Evolutionary conservation across 805 yeast genomes (phyloP).

Genomic region (Schizosaccharomyces cryophilus): DNA sequence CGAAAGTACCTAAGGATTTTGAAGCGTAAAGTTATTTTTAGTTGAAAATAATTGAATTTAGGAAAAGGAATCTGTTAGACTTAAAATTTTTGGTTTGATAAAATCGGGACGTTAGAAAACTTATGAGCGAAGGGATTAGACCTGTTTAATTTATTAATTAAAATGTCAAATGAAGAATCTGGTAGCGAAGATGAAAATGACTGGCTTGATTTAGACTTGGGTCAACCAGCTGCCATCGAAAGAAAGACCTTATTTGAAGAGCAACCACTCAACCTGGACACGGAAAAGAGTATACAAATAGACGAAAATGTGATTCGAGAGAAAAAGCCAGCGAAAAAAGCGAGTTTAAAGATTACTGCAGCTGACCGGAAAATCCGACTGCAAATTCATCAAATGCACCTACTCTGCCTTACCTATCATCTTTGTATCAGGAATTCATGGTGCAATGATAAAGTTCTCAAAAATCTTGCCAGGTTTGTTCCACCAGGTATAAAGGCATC

Average conservation of each 20-base stretch:
- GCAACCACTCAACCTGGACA: not conserved
- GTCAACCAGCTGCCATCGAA: not conserved
- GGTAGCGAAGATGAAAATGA: not conserved
- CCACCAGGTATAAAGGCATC: not conserved
- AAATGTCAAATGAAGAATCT: too few species aligned
- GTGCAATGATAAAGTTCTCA: not conserved
- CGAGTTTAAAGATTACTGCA: not conserved
- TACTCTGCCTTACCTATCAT: not conserved
- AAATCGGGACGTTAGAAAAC: too few species aligned
- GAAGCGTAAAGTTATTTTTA: too few species aligned
- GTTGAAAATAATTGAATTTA: too few species aligned
- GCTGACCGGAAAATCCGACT: not conserved
- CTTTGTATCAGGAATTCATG: not conserved
- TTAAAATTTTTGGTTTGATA: too few species aligned
- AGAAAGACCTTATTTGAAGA: not conserved
- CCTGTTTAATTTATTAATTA: too few species aligned
- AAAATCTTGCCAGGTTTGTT: not conserved
- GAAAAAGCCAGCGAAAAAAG: not conserved
- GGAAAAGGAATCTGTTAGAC: too few species aligned
- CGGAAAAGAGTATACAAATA: not conserved
- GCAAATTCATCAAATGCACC: conserved; percentile 1
- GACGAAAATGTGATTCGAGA: not conserved
- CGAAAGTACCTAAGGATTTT: too few species aligned
- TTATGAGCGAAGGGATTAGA: too few species aligned
- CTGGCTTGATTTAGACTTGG: not conserved